Conservation (phyloP, 2,329 filamentous ascomycete species). For the Aspergillus sp. region DNA sequence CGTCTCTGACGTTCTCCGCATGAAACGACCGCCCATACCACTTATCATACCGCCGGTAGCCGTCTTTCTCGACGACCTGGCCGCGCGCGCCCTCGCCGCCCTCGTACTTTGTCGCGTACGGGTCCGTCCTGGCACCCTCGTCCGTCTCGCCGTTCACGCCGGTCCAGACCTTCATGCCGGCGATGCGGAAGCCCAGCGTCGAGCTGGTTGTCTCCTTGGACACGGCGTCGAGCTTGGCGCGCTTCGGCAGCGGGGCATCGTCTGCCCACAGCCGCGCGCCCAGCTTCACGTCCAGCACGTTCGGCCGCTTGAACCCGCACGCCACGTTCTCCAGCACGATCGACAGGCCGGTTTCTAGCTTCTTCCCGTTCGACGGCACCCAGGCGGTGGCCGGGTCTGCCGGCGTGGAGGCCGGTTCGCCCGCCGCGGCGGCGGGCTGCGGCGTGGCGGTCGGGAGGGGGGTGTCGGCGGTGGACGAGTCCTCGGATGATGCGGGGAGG, state of each 20-base stretch:
- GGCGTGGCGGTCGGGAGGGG: constrained; percentile 15
- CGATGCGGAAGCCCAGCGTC: constrained; percentile 62
- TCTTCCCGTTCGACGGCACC: constrained; percentile 57
- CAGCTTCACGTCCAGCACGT: constrained; percentile 91
- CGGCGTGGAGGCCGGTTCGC: constrained; percentile 13
- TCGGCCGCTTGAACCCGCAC: constrained; percentile 76
- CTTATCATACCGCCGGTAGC: constrained; percentile 63
- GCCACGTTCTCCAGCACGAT: constrained; percentile 85
- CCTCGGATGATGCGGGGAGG: constrained; percentile 23
- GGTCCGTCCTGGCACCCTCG: constrained; percentile 32
- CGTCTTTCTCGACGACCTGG: constrained; percentile 47
- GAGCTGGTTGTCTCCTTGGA: constrained; percentile 59
- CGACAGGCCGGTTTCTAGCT: constrained; percentile 71
- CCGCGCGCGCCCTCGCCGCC: constrained; percentile 45
- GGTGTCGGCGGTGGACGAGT: constrained; percentile 18
- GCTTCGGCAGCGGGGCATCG: constrained; percentile 57
- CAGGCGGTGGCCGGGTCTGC: constrained; percentile 32
- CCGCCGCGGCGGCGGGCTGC: constrained; percentile 5
- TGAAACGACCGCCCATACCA: constrained; percentile 63
- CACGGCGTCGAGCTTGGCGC: constrained; percentile 59
- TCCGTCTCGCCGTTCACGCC: constrained; percentile 34
- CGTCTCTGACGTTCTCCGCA: constrained; percentile 55
- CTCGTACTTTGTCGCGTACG: constrained; percentile 43
- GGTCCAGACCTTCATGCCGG: constrained; percentile 63
- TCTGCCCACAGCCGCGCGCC: constrained; percentile 85